Percentiles rank a stretch among this genome's conserved stretches.
phyloP scores from a whole-genome alignment of 805 yeast species.

The Wickerhamomyces queroliae region DNA sequence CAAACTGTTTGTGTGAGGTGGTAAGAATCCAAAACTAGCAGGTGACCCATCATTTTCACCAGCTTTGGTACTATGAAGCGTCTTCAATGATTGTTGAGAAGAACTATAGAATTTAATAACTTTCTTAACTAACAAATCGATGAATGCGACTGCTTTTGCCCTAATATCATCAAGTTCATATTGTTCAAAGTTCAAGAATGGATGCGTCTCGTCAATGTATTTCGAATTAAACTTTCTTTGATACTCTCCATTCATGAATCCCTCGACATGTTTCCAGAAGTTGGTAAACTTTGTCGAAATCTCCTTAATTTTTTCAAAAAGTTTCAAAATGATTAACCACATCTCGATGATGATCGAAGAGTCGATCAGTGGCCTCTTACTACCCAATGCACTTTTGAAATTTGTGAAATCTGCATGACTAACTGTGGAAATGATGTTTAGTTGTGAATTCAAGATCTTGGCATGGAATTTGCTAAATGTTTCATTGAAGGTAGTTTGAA shows the following conservation, averaged over 20 bases:
- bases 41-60: constrained; percentile 24
- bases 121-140: constrained; percentile 26
- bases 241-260: constrained; percentile 44
- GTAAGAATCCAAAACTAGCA: constrained; percentile 47
- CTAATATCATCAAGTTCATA: constrained; percentile 37
- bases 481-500: constrained; percentile 33
- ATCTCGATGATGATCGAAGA: constrained; percentile 50
- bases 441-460: constrained; percentile 34
- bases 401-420: constrained; percentile 27
- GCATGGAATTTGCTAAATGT: constrained; percentile 35
- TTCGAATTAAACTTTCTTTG: constrained; percentile 29
- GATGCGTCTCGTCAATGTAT: constrained; percentile 26
- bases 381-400: constrained; percentile 15
- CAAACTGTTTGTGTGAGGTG: constrained; percentile 59
- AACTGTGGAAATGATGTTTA: constrained; percentile 33
- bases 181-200: constrained; percentile 35
- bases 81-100: constrained; percentile 19
- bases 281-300: constrained; percentile 36
- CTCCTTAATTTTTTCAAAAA: constrained; percentile 34
- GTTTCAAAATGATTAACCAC: constrained; percentile 47
- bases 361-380: constrained; percentile 35
- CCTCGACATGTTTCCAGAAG: constrained; percentile 51
- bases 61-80: constrained; percentile 6
- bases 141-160: constrained; percentile 32
- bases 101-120: constrained; percentile 28